Conservation (phyloP, 805 yeast genomes). For the Candida ficus region DNA sequence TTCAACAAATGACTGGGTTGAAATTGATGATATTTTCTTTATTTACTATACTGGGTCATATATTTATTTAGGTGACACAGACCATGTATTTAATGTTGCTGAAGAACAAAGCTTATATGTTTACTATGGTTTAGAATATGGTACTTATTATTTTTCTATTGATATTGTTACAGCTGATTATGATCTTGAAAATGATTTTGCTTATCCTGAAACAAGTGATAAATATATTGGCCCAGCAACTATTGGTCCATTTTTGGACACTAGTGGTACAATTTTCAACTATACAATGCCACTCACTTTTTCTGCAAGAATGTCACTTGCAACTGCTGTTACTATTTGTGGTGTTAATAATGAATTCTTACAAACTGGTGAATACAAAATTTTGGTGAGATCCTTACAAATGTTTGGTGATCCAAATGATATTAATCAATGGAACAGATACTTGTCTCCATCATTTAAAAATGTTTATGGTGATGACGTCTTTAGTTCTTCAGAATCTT, state of each 20-base stretch:
- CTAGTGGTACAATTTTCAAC: no score
- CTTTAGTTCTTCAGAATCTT: neutral
- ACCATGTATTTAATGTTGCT: neutral
- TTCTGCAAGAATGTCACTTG: constrained; percentile 2
- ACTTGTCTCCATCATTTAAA: no score
- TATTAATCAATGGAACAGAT: no score
- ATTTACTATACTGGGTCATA: no score
- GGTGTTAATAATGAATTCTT: neutral
- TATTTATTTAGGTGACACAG: neutral
- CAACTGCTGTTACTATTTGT: constrained; percentile 9
- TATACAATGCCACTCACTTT: constrained; percentile 8
- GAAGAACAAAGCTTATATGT: no score
- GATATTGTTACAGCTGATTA: constrained; percentile 15
- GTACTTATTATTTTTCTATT: constrained; percentile 10
- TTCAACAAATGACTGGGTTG: no score
- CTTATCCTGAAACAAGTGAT: constrained; percentile 8
- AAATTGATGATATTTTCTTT: constrained; percentile 3
- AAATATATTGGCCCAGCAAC: constrained; percentile 9
- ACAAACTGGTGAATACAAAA: constrained; percentile 7
- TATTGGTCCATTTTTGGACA: neutral
- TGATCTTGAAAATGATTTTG: constrained; percentile 3
- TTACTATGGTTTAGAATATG: constrained; percentile 5
- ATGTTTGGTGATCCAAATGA: constrained; percentile 12
- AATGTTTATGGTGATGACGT: neutral
- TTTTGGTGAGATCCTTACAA: constrained; percentile 8